phyloP scores from a whole-genome alignment of 371 early-diverging fungal genomes.

The Capniomyces stellatus region DNA sequence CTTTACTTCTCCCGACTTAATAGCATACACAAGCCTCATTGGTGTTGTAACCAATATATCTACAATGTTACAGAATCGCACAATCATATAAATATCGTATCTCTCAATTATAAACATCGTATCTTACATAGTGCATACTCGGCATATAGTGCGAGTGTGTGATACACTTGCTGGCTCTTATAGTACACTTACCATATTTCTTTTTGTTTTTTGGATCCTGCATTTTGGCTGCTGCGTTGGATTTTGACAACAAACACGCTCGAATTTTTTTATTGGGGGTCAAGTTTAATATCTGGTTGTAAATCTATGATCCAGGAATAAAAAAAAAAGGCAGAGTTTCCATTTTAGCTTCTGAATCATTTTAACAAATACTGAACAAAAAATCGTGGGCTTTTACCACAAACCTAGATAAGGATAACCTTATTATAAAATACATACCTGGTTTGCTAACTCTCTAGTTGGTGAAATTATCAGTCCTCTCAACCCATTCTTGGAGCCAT shows the following conservation, averaged over 20 bases:
- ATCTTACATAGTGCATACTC: too few species aligned
- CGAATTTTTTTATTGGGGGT: constrained; percentile 51
- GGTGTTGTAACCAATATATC: constrained; percentile 84
- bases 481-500: constrained; percentile 32
- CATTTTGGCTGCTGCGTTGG: constrained; percentile 39
- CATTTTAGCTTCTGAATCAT: constrained; percentile 13
- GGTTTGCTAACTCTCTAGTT: constrained; percentile 92
- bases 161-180: too few species aligned
- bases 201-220: constrained; percentile 45
- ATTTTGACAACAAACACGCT: constrained; percentile 59
- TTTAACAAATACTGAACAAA: background rate
- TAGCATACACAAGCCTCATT: constrained; percentile 69
- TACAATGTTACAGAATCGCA: too few species aligned
- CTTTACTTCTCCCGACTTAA: constrained; percentile 58
- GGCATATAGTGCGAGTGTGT: too few species aligned
- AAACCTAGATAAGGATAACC: background rate
- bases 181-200: constrained; percentile 30
- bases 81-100: too few species aligned
- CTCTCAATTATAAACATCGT: too few species aligned
- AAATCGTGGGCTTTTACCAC: background rate
- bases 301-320: too few species aligned
- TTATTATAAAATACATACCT: constrained; percentile 20
- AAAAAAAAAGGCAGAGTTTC: background rate
- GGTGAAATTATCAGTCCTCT: constrained; percentile 89
- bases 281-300: constrained; percentile 51